Conservation (phyloP, 2,329 filamentous ascomycete species). For the Aspergillus tamarii region DNA sequence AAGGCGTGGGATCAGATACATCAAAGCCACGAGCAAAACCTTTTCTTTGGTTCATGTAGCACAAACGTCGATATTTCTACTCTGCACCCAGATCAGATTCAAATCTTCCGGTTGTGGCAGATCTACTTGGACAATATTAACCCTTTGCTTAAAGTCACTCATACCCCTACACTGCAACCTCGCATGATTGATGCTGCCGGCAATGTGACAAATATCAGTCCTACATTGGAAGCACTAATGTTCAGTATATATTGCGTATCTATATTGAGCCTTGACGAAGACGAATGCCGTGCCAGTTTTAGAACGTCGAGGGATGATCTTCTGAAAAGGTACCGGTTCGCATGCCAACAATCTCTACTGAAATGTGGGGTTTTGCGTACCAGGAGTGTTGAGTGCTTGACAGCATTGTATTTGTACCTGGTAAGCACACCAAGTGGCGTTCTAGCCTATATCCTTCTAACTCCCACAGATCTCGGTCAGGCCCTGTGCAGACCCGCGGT, state of each 20-base stretch:
- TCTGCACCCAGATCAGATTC: constrained; percentile 65
- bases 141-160: constrained; percentile 68
- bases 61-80: constrained; percentile 49
- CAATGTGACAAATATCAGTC: constrained; percentile 57
- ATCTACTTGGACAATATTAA: constrained; percentile 71
- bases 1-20: constrained; percentile 52
- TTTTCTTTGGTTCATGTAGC: constrained; percentile 56
- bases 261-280: constrained; percentile 57
- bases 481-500: constrained; percentile 63
- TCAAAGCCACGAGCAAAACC: constrained; percentile 46
- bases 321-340: constrained; percentile 47
- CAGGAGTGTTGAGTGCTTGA: constrained; percentile 50
- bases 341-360: constrained; percentile 51
- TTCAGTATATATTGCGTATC: constrained; percentile 68
- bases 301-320: constrained; percentile 42
- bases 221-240: constrained; percentile 67
- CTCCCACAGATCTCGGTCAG: constrained; percentile 57
- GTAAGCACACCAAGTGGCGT: constrained; percentile 40
- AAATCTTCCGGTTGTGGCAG: constrained; percentile 64
- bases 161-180: constrained; percentile 67
- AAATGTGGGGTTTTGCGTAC: constrained; percentile 48
- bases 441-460: constrained; percentile 23
- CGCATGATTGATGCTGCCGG: constrained; percentile 65
- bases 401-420: constrained; percentile 58
- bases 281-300: constrained; percentile 55